Conservation (phyloP, 805 yeast genomes). For the Cyberlindnera amylophila region DNA sequence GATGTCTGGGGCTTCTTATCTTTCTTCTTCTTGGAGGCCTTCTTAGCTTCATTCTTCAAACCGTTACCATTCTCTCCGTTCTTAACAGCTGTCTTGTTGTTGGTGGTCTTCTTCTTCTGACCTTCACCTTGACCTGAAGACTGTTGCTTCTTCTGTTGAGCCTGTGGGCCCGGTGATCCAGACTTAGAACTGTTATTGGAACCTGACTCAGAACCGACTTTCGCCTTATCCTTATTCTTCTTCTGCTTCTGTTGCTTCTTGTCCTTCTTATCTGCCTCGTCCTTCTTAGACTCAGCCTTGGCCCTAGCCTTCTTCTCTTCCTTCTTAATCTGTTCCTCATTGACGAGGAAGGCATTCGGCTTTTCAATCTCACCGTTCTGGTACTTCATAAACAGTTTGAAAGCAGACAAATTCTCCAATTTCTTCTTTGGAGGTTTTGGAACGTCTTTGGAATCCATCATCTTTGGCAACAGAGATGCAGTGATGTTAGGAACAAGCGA, state of each 20-base stretch:
- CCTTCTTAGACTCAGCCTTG: no score
- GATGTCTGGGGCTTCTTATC: not conserved
- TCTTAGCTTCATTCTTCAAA: not conserved
- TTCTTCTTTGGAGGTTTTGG: constrained; percentile 2
- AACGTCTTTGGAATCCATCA: constrained; percentile 21
- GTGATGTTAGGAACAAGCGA: constrained; percentile 34
- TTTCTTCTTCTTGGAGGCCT: constrained; percentile 6
- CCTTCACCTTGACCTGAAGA: no score
- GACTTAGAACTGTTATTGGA: not conserved
- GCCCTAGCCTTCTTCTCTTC: constrained; percentile 2
- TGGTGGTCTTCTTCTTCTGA: constrained; percentile 1
- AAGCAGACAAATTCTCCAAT: constrained; percentile 21
- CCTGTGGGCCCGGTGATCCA: not conserved
- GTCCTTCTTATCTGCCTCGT: no score
- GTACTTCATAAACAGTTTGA: constrained; percentile 21
- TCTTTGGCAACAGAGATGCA: constrained; percentile 31
- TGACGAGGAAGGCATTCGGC: constrained; percentile 15
- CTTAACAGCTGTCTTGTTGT: constrained; percentile 2
- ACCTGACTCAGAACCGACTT: not conserved
- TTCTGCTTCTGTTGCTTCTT: no score
- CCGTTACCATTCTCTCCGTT: not conserved
- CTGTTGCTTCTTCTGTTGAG: no score
- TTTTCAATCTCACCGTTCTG: constrained; percentile 19
- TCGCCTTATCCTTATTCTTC: no score
- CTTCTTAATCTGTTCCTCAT: constrained; percentile 5